These are phyloP conservation scores for Pseudogymnoascus sp. DNA, from an alignment of 2,329 filamentous ascomycete species.

Conservation along the genomic window DNA sequence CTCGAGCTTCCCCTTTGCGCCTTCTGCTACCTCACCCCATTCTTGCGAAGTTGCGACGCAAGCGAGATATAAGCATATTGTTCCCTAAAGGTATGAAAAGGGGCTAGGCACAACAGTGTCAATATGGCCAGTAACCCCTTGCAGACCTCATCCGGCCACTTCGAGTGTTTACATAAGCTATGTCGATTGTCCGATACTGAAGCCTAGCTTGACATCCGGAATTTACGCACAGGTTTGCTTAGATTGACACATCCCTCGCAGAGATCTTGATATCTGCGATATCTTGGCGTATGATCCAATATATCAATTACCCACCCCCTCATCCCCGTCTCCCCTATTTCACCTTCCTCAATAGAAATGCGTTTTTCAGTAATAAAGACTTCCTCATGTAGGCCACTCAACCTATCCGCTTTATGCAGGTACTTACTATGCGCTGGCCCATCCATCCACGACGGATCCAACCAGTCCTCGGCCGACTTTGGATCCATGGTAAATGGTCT, in stretches of 20 bases:
- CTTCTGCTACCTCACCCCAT: not conserved
- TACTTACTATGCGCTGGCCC: not conserved
- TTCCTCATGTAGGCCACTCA: conserved; percentile 2
- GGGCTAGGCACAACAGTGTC: not conserved
- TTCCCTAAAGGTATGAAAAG: not conserved
- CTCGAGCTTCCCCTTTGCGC: too few relatives aligned
- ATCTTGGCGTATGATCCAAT: not conserved
- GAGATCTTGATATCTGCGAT: not conserved
- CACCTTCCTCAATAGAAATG: conserved; percentile 12
- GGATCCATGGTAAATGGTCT: not conserved
- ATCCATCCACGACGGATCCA: conserved; percentile 5
- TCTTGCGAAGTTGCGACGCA: not conserved
- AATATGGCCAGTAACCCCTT: not conserved
- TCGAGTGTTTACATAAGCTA: not conserved
- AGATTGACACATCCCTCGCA: not conserved
- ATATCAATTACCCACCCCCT: conserved; percentile 15
- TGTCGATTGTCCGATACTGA: not conserved
- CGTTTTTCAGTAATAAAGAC: not conserved
- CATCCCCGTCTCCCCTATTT: not conserved
- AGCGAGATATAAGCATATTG: not conserved
- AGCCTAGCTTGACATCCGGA: not conserved
- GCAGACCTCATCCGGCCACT: not conserved
- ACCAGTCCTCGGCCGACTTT: not conserved
- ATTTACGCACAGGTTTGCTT: not conserved
- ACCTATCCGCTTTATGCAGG: conserved; percentile 10